Conservation (phyloP, 768 basidiomycete genomes). For the Candolleomyces eurysporus region DNA sequence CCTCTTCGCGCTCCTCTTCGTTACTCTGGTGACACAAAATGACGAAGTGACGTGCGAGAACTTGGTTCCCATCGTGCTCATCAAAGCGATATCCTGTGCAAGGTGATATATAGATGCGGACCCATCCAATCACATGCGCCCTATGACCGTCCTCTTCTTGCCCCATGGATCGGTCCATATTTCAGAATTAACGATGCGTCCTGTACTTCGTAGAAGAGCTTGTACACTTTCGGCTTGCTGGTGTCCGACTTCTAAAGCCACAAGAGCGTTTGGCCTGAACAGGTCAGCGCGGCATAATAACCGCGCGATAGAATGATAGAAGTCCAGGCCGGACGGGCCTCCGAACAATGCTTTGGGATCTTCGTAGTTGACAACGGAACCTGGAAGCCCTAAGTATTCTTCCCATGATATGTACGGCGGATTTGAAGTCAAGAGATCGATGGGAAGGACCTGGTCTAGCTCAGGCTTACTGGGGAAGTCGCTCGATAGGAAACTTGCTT, state of each 20-base stretch:
- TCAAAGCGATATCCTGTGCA: slow-evolving; percentile 7
- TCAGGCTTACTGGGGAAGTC: slow-evolving; percentile 37
- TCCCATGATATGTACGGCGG: slow-evolving; percentile 79
- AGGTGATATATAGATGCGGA: not conserved
- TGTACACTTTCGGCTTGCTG: slow-evolving; percentile 66
- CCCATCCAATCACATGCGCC: slow-evolving; percentile 34
- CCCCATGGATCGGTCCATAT: slow-evolving; percentile 85
- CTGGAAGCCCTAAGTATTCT: slow-evolving; percentile 62
- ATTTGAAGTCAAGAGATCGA: slow-evolving; percentile 81
- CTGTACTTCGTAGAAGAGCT: slow-evolving; percentile 50
- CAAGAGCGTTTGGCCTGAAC: slow-evolving; percentile 47
- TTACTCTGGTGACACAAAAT: not conserved
- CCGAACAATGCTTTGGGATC: slow-evolving; percentile 81
- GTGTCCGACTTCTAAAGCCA: slow-evolving; percentile 81
- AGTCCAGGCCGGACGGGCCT: slow-evolving; percentile 61
- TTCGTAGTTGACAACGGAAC: slow-evolving; percentile 76
- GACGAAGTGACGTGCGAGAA: not conserved
- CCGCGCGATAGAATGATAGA: slow-evolving; percentile 66
- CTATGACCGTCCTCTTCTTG: slow-evolving; percentile 69
- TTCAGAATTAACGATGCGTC: slow-evolving; percentile 47
- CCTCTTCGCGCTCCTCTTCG: too few species aligned
- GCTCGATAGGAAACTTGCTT: slow-evolving; percentile 44
- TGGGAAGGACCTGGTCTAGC: slow-evolving; percentile 33
- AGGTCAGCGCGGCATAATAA: slow-evolving; percentile 53
- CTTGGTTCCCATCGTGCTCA: slow-evolving; percentile 11